Conservation (phyloP, 441 rosid genomes). For the Aleurites moluccanus region DNA sequence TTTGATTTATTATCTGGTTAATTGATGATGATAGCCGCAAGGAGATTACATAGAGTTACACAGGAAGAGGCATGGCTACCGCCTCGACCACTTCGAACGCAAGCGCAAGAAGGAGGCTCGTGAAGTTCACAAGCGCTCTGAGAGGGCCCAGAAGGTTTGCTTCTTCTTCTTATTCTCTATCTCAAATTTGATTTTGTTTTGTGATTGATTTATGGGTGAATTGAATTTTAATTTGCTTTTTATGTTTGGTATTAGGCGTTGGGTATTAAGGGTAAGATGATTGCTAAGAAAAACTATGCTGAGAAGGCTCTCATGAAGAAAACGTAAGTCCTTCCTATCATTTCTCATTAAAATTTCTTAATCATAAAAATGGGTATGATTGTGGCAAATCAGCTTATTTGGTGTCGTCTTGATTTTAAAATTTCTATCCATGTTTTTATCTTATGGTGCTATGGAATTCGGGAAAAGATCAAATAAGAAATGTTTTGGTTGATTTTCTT, state of each 20-base stretch:
- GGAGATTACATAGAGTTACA: slow-evolving; percentile 81
- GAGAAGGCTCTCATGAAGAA: slow-evolving; percentile 96
- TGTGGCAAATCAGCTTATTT: neutral
- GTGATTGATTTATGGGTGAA: neutral
- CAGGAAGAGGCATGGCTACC: slow-evolving; percentile 79
- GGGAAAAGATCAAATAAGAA: too few species aligned
- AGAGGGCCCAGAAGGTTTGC: slow-evolving; percentile 61
- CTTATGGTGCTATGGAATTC: neutral
- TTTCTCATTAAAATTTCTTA: neutral
- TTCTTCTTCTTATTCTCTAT: neutral
- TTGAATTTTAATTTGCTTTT: slow-evolving; percentile 5
- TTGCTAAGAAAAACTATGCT: slow-evolving; percentile 83
- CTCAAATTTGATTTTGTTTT: neutral
- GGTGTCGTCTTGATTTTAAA: neutral
- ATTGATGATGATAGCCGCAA: slow-evolving; percentile 58
- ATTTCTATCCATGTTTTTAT: neutral
- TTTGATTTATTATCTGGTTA: too few species aligned
- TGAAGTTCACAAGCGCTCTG: slow-evolving; percentile 69
- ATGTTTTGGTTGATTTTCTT: too few species aligned
- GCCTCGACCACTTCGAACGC: slow-evolving; percentile 68
- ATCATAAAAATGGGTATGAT: neutral
- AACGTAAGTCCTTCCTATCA: slow-evolving; percentile 51
- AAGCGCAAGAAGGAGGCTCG: slow-evolving; percentile 94
- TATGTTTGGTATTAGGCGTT: slow-evolving; percentile 42
- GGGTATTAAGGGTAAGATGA: slow-evolving; percentile 94